Evolutionary conservation across 2,329 filamentous ascomycete genomes (phyloP), one percentile per base, ranked within the genome.

Genomic region (Sporothrix schenckii): DNA sequence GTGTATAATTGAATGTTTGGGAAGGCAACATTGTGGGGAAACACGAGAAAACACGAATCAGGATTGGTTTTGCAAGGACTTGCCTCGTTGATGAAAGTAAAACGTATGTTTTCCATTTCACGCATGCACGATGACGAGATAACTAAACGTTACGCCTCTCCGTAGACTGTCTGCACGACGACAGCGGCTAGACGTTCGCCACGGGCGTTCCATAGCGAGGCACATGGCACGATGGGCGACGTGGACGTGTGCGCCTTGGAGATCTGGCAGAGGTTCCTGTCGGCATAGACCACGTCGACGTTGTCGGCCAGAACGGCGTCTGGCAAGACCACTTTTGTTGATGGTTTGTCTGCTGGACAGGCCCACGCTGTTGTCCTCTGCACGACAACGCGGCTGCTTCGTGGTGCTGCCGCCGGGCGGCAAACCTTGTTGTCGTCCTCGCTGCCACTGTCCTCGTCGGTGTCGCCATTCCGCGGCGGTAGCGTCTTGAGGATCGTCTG

Each of bases 131-230:
- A 41, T 21, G 4, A 16, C 34, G 4, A 19, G 14, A 24, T 27
- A 27, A 5, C 41, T 34, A 16, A 44, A 34, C 6, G 19, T 11
- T 41, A 60, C 24, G 44, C 56, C 2, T 58, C 49, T 5, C 65
- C 65, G 21, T 69, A 49, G 4, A 19, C 13, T 11, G 58, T 72
- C 21, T 73, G 79, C 9, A 81, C 75, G 21, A 75, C 75, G 30
- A 81, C 77, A n/a, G 75, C 77, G 27, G 74, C 77, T 30, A 84
- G 70, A 60, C 78, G 77, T 61, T 72, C 72, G 14, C 81, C 82
- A 9, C 72, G 44, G 0, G 71, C 73, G 72, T 80, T 77, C 83
- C 82, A 84, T 34, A 85, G 75, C 39, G 80, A 82, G 56, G 71
- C 74, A 58, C 82, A 84, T 4, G 82, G 82, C 34, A 84, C 77